Conservation (phyloP, 164 flowering plant species). For the Vitis rotundifolia region DNA sequence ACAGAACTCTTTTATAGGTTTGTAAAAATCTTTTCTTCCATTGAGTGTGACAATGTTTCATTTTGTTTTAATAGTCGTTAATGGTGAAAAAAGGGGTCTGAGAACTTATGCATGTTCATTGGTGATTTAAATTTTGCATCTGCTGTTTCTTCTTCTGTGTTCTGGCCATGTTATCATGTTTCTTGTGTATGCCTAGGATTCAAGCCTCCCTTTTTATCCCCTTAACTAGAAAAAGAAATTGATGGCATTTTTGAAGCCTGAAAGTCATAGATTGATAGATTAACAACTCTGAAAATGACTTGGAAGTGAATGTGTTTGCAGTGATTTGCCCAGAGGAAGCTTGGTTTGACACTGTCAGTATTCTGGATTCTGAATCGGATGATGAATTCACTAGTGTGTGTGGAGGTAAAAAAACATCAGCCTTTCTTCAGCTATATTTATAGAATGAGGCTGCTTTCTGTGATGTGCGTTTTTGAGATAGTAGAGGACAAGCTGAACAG, state of each 20-base stretch:
- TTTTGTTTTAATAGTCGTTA: neutral
- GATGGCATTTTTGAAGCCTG: neutral
- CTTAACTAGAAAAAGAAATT: neutral
- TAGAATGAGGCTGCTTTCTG: neutral
- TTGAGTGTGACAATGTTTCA: neutral
- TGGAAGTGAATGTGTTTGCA: slow-evolving; percentile 31
- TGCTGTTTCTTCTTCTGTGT: no score
- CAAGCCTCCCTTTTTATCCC: neutral
- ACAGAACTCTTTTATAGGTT: neutral
- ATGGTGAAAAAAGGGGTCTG: neutral
- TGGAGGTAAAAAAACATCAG: slow-evolving; percentile 62
- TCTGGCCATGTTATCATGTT: no score
- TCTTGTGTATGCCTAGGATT: no score
- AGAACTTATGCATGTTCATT: neutral
- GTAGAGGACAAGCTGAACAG: neutral
- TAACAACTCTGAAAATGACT: neutral
- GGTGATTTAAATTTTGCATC: neutral
- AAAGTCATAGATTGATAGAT: neutral
- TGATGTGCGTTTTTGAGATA: no score
- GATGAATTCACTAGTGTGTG: slow-evolving; percentile 87
- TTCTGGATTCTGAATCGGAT: slow-evolving; percentile 93
- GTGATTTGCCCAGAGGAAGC: slow-evolving; percentile 72
- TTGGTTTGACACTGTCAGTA: slow-evolving; percentile 89
- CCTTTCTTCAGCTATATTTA: neutral
- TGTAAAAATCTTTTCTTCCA: neutral